Evolutionary conservation across 2,329 filamentous ascomycete genomes (phyloP).

Genomic region (Hypoxylon sp.): DNA sequence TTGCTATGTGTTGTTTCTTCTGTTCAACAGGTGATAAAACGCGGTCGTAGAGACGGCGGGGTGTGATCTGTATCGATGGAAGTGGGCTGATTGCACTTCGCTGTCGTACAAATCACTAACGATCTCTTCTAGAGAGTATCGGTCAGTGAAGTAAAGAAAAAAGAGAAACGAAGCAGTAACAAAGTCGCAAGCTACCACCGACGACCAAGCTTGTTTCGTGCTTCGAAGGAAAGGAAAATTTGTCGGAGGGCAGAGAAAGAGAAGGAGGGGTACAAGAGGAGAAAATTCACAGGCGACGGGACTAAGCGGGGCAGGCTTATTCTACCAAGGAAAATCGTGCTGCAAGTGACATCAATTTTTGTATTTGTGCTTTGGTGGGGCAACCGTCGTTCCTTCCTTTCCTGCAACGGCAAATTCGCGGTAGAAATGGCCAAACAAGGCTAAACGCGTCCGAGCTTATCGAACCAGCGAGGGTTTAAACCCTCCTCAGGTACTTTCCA

Average conservation of each 20-base stretch:
- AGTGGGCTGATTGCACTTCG: slow-evolving; percentile 44
- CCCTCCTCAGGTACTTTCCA: slow-evolving; percentile 24
- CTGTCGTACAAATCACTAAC: slow-evolving; percentile 37
- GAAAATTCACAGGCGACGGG: slow-evolving; percentile 39
- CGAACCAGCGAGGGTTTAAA: slow-evolving; percentile 35
- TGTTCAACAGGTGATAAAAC: slow-evolving; percentile 14
- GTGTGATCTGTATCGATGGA: slow-evolving; percentile 41
- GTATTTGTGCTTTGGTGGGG: slow-evolving; percentile 37
- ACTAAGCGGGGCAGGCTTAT: slow-evolving; percentile 33
- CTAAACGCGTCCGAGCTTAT: slow-evolving; percentile 22
- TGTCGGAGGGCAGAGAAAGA: slow-evolving; percentile 46
- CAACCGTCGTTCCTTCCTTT: slow-evolving; percentile 19
- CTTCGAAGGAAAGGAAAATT: slow-evolving; percentile 50
- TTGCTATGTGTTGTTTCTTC: slow-evolving; percentile 52
- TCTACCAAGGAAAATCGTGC: slow-evolving; percentile 6
- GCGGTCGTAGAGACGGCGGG: slow-evolving; percentile 33
- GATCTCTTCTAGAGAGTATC: slow-evolving; percentile 45
- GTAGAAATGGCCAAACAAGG: slow-evolving; percentile 23
- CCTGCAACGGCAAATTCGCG: slow-evolving; percentile 35
- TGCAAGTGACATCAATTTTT: slow-evolving; percentile 43
- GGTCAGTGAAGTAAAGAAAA: slow-evolving; percentile 30
- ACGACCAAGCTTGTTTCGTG: slow-evolving; percentile 51
- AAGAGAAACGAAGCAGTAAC: slow-evolving; percentile 40
- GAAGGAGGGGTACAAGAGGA: slow-evolving; percentile 45
- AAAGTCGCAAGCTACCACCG: slow-evolving; percentile 54